A percentile compares a stretch with the other conserved stretches of the same genome.
These are phyloP conservation scores for Mangifera indica DNA, from an alignment of 345 rosid genomes.

Conservation along the genomic window DNA sequence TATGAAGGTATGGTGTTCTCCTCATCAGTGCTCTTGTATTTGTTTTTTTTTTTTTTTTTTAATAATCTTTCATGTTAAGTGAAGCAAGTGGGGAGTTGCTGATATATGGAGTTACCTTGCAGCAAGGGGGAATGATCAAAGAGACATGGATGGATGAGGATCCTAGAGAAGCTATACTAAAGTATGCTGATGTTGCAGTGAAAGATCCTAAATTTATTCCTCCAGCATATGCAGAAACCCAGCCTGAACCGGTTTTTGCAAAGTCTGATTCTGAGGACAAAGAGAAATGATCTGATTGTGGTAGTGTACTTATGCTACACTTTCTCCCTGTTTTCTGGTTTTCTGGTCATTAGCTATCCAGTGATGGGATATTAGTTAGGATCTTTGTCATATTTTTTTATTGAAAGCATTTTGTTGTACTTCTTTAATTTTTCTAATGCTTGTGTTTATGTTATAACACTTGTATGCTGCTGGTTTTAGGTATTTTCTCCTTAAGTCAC, in stretches of 20 bases:
- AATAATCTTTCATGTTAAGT: neutral
- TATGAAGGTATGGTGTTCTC: slow-evolving; percentile 58
- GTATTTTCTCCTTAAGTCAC: neutral
- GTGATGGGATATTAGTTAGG: neutral
- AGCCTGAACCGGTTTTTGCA: slow-evolving; percentile 82
- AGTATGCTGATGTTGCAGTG: slow-evolving; percentile 86
- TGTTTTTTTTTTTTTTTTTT: slow-evolving; percentile 3
- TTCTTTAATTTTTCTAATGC: no score
- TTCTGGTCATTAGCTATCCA: slow-evolving; percentile 2
- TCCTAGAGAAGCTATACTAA: slow-evolving; percentile 96
- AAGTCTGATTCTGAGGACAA: slow-evolving; percentile 85
- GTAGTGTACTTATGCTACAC: neutral
- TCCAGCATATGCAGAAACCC: slow-evolving; percentile 91
- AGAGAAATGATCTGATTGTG: slow-evolving; percentile 40
- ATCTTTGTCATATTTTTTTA: neutral
- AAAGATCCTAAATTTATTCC: slow-evolving; percentile 93
- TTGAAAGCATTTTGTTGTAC: no score
- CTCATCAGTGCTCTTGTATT: neutral
- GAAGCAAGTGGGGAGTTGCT: slow-evolving; percentile 10
- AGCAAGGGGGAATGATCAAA: slow-evolving; percentile 99
- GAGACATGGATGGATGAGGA: slow-evolving; percentile 99
- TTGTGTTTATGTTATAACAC: neutral
- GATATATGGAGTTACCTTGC: slow-evolving; percentile 29
- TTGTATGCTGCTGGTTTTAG: neutral
- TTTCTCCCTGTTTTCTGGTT: neutral